phyloP scores from a whole-genome alignment of 75 land plant species.

The Cunninghamia lanceolata region DNA sequence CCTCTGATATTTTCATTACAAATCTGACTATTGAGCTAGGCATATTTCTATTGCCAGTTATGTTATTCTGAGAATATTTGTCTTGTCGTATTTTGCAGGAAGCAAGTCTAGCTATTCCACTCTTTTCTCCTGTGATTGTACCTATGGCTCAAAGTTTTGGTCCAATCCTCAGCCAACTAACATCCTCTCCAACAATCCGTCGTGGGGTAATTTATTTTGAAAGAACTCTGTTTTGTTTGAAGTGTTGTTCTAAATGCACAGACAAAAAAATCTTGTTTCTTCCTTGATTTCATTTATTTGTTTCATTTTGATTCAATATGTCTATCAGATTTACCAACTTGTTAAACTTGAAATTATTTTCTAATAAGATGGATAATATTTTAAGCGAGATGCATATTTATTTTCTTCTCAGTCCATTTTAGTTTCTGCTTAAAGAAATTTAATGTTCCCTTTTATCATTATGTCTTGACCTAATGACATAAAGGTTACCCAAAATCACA shows the following conservation, averaged over 20 bases:
- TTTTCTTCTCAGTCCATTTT: background rate
- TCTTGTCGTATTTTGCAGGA: constrained; percentile 46
- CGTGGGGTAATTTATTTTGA: constrained; percentile 59
- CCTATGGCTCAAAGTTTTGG: constrained; percentile 95
- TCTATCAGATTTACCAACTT: background rate
- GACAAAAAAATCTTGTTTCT: background rate
- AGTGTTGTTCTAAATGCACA: background rate
- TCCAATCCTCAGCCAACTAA: constrained; percentile 78
- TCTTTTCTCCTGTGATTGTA: constrained; percentile 92
- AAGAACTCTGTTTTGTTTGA: background rate
- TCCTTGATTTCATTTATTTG: background rate
- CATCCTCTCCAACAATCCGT: constrained; percentile 74
- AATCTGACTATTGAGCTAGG: no score
- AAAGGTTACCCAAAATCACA: background rate
- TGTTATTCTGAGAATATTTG: background rate
- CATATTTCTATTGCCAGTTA: background rate
- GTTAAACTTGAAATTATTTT: background rate
- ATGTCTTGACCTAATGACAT: background rate
- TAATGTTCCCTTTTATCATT: background rate
- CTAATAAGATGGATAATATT: background rate
- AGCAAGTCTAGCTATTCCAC: constrained; percentile 81
- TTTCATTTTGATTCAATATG: background rate
- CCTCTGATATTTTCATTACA: background rate
- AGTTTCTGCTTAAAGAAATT: background rate
- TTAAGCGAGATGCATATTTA: background rate